A percentile compares a stretch with the other conserved stretches of the same genome.
These are phyloP conservation scores for Metschnikowia kunwiensis DNA, from an alignment of 805 yeast genomes.

Conservation along the genomic window DNA sequence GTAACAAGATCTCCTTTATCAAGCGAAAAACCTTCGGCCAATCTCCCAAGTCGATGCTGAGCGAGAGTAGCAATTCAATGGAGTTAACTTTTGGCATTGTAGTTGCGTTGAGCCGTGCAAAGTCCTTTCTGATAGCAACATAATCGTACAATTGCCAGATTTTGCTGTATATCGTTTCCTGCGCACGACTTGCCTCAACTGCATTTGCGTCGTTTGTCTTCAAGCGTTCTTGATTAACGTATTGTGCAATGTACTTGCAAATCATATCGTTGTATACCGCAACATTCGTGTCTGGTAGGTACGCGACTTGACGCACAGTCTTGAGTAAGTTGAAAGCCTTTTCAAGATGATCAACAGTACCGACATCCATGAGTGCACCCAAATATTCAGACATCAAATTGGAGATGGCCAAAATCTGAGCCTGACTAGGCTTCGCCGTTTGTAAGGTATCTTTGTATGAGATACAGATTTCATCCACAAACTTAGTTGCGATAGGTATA, in stretches of 20 bases:
- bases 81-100: slow-evolving; percentile 11
- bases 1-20: slow-evolving; percentile 34
- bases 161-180: slow-evolving; percentile 14
- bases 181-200: slow-evolving; percentile 12
- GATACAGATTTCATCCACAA: slow-evolving; percentile 52
- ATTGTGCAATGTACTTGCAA: slow-evolving; percentile 22
- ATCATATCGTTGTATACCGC: slow-evolving; percentile 32
- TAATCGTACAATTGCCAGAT: slow-evolving; percentile 35
- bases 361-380: slow-evolving; percentile 29
- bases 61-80: slow-evolving; percentile 31
- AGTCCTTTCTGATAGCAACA: slow-evolving; percentile 35
- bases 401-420: slow-evolving; percentile 27
- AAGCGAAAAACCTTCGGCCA: slow-evolving; percentile 33
- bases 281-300: slow-evolving; percentile 36
- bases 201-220: background rate
- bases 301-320: slow-evolving; percentile 29
- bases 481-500: slow-evolving; percentile 48
- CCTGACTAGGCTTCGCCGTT: slow-evolving; percentile 10
- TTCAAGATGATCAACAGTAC: slow-evolving; percentile 15
- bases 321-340: slow-evolving; percentile 26
- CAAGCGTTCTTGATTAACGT: slow-evolving; percentile 19
- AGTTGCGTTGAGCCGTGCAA: background rate
- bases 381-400: slow-evolving; percentile 45
- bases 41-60: slow-evolving; percentile 34
- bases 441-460: slow-evolving; percentile 36